A percentile compares a stretch with the other conserved stretches of the same genome.
Conservation (phyloP, 805 yeast species). For the Pichia nanzhaoensis region DNA sequence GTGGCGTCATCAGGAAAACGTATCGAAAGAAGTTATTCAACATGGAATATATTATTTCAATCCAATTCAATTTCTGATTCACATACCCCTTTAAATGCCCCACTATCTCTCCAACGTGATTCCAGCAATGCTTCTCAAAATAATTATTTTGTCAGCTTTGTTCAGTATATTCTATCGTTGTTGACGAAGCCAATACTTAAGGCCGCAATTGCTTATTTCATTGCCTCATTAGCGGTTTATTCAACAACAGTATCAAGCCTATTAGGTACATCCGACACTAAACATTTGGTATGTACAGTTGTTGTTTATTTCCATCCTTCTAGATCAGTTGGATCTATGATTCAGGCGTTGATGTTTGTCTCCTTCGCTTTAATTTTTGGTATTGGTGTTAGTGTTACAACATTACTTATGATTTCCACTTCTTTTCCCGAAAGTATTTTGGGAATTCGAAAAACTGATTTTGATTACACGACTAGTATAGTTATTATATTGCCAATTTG, state of each 20-base stretch:
- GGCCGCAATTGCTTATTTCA: constrained; percentile 65
- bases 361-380: constrained; percentile 44
- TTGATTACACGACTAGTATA: constrained; percentile 1
- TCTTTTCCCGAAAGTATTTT: background rate
- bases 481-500: constrained; percentile 24
- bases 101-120: too few species aligned
- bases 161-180: background rate
- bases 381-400: constrained; percentile 10
- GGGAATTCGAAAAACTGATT: background rate
- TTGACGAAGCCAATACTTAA: constrained; percentile 33
- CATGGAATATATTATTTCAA: constrained; percentile 17
- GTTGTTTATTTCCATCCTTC: constrained; percentile 84
- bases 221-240: constrained; percentile 72
- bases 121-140: too few species aligned
- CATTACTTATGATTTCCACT: constrained; percentile 3
- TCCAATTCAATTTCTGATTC: background rate
- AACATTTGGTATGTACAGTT: constrained; percentile 76
- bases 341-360: constrained; percentile 63
- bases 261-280: constrained; percentile 63
- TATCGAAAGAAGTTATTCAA: constrained; percentile 25
- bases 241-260: constrained; percentile 40
- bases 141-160: background rate
- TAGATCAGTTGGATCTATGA: constrained; percentile 73
- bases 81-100: background rate
- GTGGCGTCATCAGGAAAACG: constrained; percentile 39